Percentiles rank a stretch among this genome's conserved stretches.
phyloP scores from a whole-genome alignment of 805 yeast genomes.

The Ogataea pilisensis region DNA sequence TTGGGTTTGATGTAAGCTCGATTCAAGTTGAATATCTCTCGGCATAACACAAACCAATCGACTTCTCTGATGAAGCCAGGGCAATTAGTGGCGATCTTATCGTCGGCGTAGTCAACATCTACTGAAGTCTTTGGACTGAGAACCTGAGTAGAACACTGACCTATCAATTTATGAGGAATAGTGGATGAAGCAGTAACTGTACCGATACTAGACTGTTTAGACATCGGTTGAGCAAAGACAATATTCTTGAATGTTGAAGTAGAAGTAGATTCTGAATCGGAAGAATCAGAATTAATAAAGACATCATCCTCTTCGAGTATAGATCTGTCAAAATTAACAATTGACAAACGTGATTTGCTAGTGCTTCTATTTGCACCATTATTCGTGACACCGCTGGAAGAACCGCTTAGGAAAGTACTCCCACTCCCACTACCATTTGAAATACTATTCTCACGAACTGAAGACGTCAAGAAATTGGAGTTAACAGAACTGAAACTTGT shows the following conservation, averaged over 20 bases:
- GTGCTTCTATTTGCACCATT: background rate
- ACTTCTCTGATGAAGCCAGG: conserved; percentile 50
- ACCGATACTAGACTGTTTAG: background rate
- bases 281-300: conserved; percentile 15
- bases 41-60: conserved; percentile 85
- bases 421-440: conserved; percentile 1
- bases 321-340: conserved; percentile 14
- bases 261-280: conserved; percentile 10
- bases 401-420: background rate
- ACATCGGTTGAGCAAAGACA: conserved; percentile 5
- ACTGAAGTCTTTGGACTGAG: conserved; percentile 13
- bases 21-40: conserved; percentile 77
- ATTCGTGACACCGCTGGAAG: background rate
- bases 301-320: conserved; percentile 19
- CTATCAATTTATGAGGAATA: conserved; percentile 2
- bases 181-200: background rate
- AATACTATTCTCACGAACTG: conserved; percentile 13
- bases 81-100: conserved; percentile 32
- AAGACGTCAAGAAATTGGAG: conserved; percentile 13
- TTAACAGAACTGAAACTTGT: conserved; percentile 22
- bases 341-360: conserved; percentile 9
- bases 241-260: conserved; percentile 9
- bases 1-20: conserved; percentile 49
- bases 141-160: conserved; percentile 3
- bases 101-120: conserved; percentile 9